Evolutionary conservation across 768 basidiomycete species (phyloP), one percentile per base, ranked within the genome.

Genomic region (Suillus occidentalis): DNA sequence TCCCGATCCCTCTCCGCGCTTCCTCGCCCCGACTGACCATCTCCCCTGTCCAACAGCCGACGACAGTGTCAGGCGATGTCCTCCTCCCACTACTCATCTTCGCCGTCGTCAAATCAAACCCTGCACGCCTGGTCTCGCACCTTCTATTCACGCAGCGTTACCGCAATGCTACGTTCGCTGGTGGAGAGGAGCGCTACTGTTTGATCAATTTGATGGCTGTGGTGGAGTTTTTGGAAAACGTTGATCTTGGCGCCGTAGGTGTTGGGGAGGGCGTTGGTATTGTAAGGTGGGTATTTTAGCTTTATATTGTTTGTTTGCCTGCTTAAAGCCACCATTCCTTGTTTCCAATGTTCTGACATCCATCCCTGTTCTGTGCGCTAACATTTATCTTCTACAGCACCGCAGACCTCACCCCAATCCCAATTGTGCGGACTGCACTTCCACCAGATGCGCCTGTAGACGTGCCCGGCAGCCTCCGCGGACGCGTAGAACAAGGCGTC

Each of bases 191-290:
- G 71, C 89, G 88, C 57, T 99, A 95, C 71, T 98, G 95, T 65
- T 83, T 97, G 47, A 92, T 98, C 75, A 99, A 97, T 76, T 81
- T 97, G 45, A 88, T 96, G 82, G 97, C 97, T 13, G 95, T 97
- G 6, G 93, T 92, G 1, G 96, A 98, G 73, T 99, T 98, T 75
- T 81, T 98, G 60, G 95, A 97, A 78, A 93, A 95, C 72, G 94
- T 98, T 42, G 95, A 98, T 78, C 81, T 97, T 63, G 89, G 84
- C 9, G 85, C 83, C 1, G 78, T 92, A 22, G 89, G 85, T 0
- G 76, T 94, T 7, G 86, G 84, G 7, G 87, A 89, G 60, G 84
- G 83, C 40, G 85, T 86, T 62, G 81, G 80, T 57, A 80, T 85
- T 4, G 74, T 88, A 70, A 89, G 87, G 89, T 89, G 61, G 31